Evolutionary conservation across 305 asterid genomes (phyloP).

Genomic region (Fraxinus paxiana): DNA sequence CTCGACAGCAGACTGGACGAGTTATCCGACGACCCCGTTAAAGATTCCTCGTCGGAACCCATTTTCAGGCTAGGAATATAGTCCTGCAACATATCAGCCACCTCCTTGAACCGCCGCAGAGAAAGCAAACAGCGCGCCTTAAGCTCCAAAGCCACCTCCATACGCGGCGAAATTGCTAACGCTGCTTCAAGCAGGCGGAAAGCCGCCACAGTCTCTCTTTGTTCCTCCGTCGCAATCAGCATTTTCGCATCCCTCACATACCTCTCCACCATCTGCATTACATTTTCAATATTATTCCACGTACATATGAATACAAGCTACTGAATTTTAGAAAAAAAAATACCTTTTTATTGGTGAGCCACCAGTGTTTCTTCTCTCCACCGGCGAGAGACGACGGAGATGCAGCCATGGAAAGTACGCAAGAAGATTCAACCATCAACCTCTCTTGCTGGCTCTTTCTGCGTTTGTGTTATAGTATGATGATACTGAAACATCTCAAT

Average conservation of each 20-base stretch:
- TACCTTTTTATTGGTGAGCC: slow-evolving; percentile 86
- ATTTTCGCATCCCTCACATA: slow-evolving; percentile 71
- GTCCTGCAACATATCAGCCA: slow-evolving; percentile 80
- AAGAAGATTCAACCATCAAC: slow-evolving; percentile 38
- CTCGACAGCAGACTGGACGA: slow-evolving; percentile 58
- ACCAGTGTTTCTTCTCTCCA: slow-evolving; percentile 84
- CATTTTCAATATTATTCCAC: neutral
- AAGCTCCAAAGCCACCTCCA: slow-evolving; percentile 70
- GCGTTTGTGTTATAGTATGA: slow-evolving; percentile 13
- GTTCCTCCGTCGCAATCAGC: slow-evolving; percentile 61
- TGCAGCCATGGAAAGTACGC: slow-evolving; percentile 54
- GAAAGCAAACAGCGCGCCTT: slow-evolving; percentile 69
- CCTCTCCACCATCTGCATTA: slow-evolving; percentile 69
- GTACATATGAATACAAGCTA: neutral
- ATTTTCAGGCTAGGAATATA: slow-evolving; percentile 73
- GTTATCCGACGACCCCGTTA: slow-evolving; percentile 49
- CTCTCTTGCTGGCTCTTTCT: neutral
- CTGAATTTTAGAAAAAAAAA: neutral
- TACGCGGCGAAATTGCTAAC: slow-evolving; percentile 59
- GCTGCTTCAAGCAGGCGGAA: slow-evolving; percentile 71
- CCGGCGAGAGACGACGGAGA: slow-evolving; percentile 50
- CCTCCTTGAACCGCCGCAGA: slow-evolving; percentile 75
- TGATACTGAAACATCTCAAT: slow-evolving; percentile 20
- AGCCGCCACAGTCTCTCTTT: slow-evolving; percentile 53
- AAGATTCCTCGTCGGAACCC: slow-evolving; percentile 46